phyloP scores from a whole-genome alignment of 1,284 basidiomycete species.

The Apiotrichum sp. region DNA sequence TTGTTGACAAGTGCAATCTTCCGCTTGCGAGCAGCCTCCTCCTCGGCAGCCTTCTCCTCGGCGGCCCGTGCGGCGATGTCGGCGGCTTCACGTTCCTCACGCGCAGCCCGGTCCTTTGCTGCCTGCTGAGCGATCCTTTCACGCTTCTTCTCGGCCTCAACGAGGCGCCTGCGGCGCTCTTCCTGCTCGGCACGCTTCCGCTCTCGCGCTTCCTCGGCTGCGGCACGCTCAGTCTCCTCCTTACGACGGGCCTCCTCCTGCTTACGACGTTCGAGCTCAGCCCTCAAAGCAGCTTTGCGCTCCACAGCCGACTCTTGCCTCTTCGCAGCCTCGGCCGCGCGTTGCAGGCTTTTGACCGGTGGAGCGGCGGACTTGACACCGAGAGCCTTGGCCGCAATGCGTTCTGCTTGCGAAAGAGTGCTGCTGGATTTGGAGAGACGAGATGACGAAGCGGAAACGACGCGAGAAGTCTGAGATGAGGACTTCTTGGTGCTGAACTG shows the following conservation, averaged over 20 bases:
- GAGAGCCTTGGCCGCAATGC: constrained; percentile 39
- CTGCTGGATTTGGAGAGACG: constrained; percentile 1
- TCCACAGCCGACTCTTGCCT: constrained; percentile 86
- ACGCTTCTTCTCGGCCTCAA: constrained; percentile 39
- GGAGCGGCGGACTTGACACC: constrained; percentile 42
- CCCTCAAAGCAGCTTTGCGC: constrained; percentile 65
- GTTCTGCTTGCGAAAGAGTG: constrained; percentile 31
- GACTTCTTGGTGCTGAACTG: not conserved
- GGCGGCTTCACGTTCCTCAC: constrained; percentile 29
- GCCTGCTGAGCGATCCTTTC: constrained; percentile 33
- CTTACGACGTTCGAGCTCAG: constrained; percentile 71
- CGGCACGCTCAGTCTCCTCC: constrained; percentile 63
- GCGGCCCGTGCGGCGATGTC: constrained; percentile 11
- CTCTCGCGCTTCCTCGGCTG: constrained; percentile 52
- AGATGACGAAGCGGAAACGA: constrained; percentile 1
- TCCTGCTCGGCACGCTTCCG: constrained; percentile 55
- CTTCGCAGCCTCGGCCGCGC: constrained; percentile 77
- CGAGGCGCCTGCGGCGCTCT: constrained; percentile 53
- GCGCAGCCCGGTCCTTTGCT: constrained; percentile 33
- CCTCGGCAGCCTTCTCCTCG: constrained; percentile 28
- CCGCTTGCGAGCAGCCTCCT: constrained; percentile 45
- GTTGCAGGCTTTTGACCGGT: constrained; percentile 70
- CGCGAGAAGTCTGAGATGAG: not conserved
- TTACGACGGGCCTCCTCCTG: constrained; percentile 66
- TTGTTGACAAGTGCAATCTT: constrained; percentile 37